Evolutionary conservation across 108 stramenopile species (phyloP), one percentile per base, ranked within the genome.

Genomic region (Conticribra weissflogii): DNA sequence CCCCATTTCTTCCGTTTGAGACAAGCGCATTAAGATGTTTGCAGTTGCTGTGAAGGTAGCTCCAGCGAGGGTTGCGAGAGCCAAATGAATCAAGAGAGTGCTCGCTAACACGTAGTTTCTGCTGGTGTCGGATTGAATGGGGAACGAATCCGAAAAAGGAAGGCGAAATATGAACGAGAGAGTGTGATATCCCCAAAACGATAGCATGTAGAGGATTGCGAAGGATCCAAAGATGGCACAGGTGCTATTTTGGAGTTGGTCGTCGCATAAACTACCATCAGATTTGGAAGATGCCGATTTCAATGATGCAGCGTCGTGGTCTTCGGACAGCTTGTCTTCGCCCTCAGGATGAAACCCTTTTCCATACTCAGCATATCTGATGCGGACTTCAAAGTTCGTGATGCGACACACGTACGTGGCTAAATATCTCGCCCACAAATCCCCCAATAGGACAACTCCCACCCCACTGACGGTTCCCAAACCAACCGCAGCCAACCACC

Each of bases 381-480:
- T 9, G 5, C 36, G 36, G 8, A 41, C 36, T 12, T 41, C 36
- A 5, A 41, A 41, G 36, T 41, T 41, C 36, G n/a, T n/a, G n/a
- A n/a, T n/a, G n/a, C n/a, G n/a, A n/a, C n/a, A n/a, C n/a, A n/a
- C n/a, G n/a, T 16, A 63, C 0, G 21, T 32, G 25, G 27, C 14
- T n/a, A 63, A 50, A 63, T 31, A 63, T 15, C 28, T 65, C 51
- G 30, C 32, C 31, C 45, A 19, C 16, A 22, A 3, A 34, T 65
- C 64, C 14, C 64, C 64, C 19, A 65, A 53, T 7, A 53, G 31
- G 8, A 65, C 52, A 1, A 65, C 50, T 23, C 1, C n/a, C 19
- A 65, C 33, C 23, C 64, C 64, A 65, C 51, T 54, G 5, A 53
- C 0, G 3, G 64, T 65, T 9, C 64, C 64, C 64, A 48, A 65